A percentile compares a stretch with the other conserved stretches of the same genome.
These are phyloP conservation scores for Lablab purpureus DNA, from an alignment of 306 rosid genomes.

Conservation along the genomic window DNA sequence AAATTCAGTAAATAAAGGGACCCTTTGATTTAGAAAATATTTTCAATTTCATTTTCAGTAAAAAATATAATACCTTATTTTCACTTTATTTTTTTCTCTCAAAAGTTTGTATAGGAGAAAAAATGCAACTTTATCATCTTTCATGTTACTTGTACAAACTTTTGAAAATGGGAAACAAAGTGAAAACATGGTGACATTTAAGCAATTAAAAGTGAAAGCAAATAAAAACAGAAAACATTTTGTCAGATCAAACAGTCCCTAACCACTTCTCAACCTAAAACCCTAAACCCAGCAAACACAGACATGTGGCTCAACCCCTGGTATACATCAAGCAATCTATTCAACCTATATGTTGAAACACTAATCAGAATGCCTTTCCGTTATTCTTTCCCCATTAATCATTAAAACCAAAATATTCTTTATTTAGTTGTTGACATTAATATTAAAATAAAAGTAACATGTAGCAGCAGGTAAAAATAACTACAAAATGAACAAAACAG, in stretches of 20 bases:
- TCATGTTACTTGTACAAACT: background rate
- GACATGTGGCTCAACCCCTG: background rate
- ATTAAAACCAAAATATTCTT: background rate
- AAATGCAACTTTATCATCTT: background rate
- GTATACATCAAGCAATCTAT: conserved; percentile 3
- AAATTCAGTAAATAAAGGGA: background rate
- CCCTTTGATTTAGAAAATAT: background rate
- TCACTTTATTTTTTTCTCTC: background rate
- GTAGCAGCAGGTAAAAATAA: conserved; percentile 12
- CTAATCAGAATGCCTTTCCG: background rate
- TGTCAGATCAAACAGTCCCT: background rate
- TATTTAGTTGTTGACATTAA: too few species aligned
- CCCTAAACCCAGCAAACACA: background rate
- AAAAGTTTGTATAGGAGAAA: background rate
- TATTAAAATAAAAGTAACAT: background rate
- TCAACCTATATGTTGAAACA: conserved; percentile 3
- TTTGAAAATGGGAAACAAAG: background rate
- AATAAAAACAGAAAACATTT: background rate
- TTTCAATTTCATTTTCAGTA: background rate
- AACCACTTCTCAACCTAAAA: background rate
- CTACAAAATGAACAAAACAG: background rate
- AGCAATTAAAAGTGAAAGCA: background rate
- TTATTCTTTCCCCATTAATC: background rate
- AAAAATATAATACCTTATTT: background rate
- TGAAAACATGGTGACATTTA: background rate